These are phyloP conservation scores for Bipolaris bicolor DNA, from an alignment of 2,329 filamentous ascomycete species.

Conservation along the genomic window DNA sequence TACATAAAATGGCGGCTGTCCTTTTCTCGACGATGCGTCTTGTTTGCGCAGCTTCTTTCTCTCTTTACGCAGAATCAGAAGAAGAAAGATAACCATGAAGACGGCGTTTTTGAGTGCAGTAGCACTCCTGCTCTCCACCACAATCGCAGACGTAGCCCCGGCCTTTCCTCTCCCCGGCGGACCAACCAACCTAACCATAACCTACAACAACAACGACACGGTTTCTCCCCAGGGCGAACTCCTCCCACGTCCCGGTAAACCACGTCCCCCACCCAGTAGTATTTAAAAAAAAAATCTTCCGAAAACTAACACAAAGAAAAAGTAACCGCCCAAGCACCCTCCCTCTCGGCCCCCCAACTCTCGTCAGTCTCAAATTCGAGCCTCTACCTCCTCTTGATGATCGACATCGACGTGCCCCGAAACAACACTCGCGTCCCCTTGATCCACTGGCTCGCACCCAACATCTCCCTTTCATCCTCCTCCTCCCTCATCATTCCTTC, in stretches of 20 bases:
- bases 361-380: slow-evolving; percentile 22
- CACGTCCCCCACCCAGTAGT: not conserved
- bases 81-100: slow-evolving; percentile 16
- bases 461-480: slow-evolving; percentile 25
- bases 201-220: slow-evolving; percentile 38
- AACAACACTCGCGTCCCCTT: slow-evolving; percentile 41
- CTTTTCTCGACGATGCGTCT: not conserved
- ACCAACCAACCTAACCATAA: slow-evolving; percentile 27
- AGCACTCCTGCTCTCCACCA: slow-evolving; percentile 21
- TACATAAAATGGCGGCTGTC: not conserved
- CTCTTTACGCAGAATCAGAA: not conserved
- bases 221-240: slow-evolving; percentile 43
- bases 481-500: slow-evolving; percentile 21
- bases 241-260: slow-evolving; percentile 39
- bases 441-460: slow-evolving; percentile 42
- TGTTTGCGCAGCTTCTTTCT: not conserved
- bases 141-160: slow-evolving; percentile 33
- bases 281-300: not conserved
- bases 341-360: not conserved
- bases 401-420: slow-evolving; percentile 42
- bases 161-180: slow-evolving; percentile 34
- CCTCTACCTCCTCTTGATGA: slow-evolving; percentile 36
- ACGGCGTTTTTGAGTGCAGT: slow-evolving; percentile 17
- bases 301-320: slow-evolving; percentile 4
- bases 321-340: slow-evolving; percentile 38